Evolutionary conservation across 768 basidiomycete genomes (phyloP).

Genomic region (Hemileccinum rubropunctum): DNA sequence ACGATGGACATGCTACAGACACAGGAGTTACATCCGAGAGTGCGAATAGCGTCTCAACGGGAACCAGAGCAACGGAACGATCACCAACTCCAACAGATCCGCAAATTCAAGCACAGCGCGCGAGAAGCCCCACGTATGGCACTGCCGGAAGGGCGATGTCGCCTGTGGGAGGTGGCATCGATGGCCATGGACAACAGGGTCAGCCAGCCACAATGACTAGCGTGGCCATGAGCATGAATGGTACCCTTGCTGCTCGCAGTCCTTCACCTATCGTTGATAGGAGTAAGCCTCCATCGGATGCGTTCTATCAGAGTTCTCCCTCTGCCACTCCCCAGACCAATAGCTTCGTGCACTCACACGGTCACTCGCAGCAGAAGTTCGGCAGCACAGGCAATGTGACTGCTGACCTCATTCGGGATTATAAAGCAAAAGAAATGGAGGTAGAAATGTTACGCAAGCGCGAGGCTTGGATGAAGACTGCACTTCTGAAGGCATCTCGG

Average conservation of each 20-base stretch:
- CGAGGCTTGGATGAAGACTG: constrained; percentile 83
- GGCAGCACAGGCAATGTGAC: constrained; percentile 68
- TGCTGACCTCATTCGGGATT: constrained; percentile 73
- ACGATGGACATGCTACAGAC: constrained; percentile 50
- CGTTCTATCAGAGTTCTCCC: constrained; percentile 47
- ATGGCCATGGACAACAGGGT: constrained; percentile 21
- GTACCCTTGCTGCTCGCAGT: constrained; percentile 46
- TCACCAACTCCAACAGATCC: constrained; percentile 53
- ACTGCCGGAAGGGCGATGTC: constrained; percentile 56
- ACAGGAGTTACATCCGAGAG: constrained; percentile 45
- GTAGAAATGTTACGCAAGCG: constrained; percentile 72
- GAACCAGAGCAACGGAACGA: constrained; percentile 38
- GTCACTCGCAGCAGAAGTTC: constrained; percentile 31
- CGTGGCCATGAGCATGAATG: constrained; percentile 52
- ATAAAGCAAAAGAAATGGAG: constrained; percentile 81
- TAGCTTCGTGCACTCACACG: constrained; percentile 44
- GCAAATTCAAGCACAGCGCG: constrained; percentile 32
- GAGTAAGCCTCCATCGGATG: constrained; percentile 56
- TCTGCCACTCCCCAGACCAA: constrained; percentile 47
- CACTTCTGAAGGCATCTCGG: constrained; percentile 69
- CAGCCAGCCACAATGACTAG: constrained; percentile 50
- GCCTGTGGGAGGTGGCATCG: constrained; percentile 40
- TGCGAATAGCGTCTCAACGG: constrained; percentile 25
- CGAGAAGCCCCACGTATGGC: constrained; percentile 57
- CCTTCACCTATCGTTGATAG: constrained; percentile 59